Evolutionary conservation across 2,329 filamentous ascomycete genomes (phyloP), one percentile per base, ranked within the genome.

Genomic region (Verticillium tricorpus): DNA sequence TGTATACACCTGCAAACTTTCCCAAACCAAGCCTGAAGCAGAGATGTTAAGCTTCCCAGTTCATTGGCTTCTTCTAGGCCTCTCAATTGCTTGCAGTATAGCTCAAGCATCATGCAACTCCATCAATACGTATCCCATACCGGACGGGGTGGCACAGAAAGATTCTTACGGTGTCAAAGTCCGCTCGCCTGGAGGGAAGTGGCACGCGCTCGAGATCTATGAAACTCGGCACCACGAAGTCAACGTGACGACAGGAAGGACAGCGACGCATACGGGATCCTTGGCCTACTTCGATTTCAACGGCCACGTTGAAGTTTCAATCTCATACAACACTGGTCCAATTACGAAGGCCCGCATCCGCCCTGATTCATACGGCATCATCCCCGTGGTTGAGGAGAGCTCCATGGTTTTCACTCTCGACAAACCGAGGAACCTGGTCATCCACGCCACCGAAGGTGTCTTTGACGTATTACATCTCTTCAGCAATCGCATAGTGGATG

Each of bases 381-480:
- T 14, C 1, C 57, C 60, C 9, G 25, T 12, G 11, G 35, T 34
- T 17, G 37, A 55, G 1, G 57, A 34, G 2, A n/a, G 28, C 25
- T 25, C 60, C 0, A 2, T 61, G 4, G 19, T n/a, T 6, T 61
- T 61, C 14, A 56, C 22, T 1, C 28, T 61, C 1, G 31, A 35
- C 11, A 52, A 61, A 28, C 56, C 60, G 1, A 32, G 31, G 12
- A 57, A 61, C 28, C 1, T 61, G 6, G 15, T 59, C 5, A 14
- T 61, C n/a, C 56, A 72, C 45, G 52, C 68, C 17, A 69, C 69
- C 54, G 65, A 58, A 14, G 64, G 69, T 35, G 65, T 69, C 6
- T 72, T 68, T 54, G 61, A 70, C 17, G 61, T 61, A 22, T 58
- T 71, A 15, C 68, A 71, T 52, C 50, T 72, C 0, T 63, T 68